Percentiles rank a stretch among this genome's conserved stretches.
Evolutionary conservation across 352 stramenopile genomes (phyloP).

Genomic region (Pythium rishiriense): DNA sequence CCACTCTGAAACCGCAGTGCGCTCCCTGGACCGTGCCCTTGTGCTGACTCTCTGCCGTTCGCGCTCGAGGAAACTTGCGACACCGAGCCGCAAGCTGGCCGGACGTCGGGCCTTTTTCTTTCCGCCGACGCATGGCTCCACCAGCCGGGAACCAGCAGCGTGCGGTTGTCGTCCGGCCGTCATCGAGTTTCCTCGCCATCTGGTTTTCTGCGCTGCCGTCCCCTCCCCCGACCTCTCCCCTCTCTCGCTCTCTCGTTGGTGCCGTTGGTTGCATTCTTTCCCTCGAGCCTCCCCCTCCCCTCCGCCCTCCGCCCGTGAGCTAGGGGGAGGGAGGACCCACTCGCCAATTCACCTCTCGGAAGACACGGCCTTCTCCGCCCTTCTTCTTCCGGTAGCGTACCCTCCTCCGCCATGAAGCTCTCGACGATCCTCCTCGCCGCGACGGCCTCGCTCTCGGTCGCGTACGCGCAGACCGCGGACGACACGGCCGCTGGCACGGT

Average conservation of each 20-base stretch:
- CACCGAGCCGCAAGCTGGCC: neutral
- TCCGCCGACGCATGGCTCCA: neutral
- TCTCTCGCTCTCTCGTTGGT: conserved; percentile 1
- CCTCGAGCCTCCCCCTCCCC: neutral
- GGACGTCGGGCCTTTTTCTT: neutral
- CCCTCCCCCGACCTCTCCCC: neutral
- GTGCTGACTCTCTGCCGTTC: neutral
- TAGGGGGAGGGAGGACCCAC: no score
- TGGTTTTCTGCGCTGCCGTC: no score
- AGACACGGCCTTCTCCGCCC: neutral
- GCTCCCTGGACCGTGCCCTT: no score
- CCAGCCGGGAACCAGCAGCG: neutral
- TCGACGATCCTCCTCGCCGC: conserved; percentile 26
- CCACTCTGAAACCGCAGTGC: neutral
- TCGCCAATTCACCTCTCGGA: conserved; percentile 8
- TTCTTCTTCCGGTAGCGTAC: neutral
- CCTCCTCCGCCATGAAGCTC: conserved; percentile 31
- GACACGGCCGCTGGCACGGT: conserved; percentile 8
- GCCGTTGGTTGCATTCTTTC: no score
- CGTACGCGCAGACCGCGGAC: conserved; percentile 4
- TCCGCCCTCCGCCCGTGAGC: neutral
- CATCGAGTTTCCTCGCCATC: neutral
- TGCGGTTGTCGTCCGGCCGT: conserved; percentile 4
- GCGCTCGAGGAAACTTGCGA: neutral
- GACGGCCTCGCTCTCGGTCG: conserved; percentile 8